A percentile compares a stretch with the other conserved stretches of the same genome.
Conservation (phyloP, 495 filamentous ascomycete species). For the Astrocystis sublimbata region DNA sequence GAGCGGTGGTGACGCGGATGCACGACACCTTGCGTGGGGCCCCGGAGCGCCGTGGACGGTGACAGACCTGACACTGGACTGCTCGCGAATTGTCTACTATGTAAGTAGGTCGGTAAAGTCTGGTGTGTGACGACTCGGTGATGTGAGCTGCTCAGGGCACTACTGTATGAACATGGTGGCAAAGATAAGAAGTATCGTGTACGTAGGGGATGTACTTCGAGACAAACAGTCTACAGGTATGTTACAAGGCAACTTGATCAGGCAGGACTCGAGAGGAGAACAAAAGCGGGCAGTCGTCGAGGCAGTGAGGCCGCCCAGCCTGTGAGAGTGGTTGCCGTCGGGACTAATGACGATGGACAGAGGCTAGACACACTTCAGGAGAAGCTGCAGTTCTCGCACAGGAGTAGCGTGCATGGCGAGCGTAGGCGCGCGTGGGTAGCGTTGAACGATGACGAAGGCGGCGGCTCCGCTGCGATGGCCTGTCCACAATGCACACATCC, state of each 20-base stretch:
- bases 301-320: not conserved
- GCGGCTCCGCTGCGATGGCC: no score
- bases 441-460: slow-evolving; percentile 18
- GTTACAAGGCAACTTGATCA: not conserved
- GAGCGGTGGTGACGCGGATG: slow-evolving; percentile 6
- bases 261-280: not conserved
- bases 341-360: not conserved
- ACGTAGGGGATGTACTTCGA: not conserved
- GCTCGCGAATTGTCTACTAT: not conserved
- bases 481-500: no score
- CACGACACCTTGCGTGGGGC: slow-evolving; percentile 6
- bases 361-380: not conserved
- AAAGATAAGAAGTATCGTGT: not conserved
- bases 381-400: no score
- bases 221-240: not conserved
- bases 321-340: not conserved
- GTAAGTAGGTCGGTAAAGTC: not conserved
- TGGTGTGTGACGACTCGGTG: not conserved
- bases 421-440: no score
- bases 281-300: slow-evolving; percentile 4
- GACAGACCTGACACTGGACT: no score
- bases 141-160: not conserved
- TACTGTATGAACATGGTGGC: not conserved
- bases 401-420: no score
- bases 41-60: not conserved